Conservation (phyloP, 306 rosid species). For the Astragalus membranaceus region DNA sequence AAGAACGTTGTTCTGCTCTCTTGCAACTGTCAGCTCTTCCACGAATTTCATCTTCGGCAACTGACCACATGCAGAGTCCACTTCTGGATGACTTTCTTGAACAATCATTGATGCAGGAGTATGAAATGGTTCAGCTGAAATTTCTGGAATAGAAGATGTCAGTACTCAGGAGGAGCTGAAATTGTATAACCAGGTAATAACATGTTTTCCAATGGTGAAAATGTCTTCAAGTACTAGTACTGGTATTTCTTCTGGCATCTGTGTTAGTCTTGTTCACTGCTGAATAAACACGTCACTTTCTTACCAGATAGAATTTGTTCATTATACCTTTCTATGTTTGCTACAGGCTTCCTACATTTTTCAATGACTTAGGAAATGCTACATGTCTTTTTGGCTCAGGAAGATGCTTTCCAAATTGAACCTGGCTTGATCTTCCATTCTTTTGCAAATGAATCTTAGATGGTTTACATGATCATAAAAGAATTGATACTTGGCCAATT, state of each 20-base stretch:
- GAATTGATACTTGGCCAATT: conserved; percentile 7
- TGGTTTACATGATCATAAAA: background rate
- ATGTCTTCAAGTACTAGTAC: background rate
- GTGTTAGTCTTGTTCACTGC: conserved; percentile 6
- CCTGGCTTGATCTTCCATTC: conserved; percentile 14
- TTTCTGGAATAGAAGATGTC: conserved; percentile 35
- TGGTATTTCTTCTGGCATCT: conserved; percentile 6
- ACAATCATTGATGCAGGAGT: conserved; percentile 39
- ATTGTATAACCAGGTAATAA: conserved; percentile 63
- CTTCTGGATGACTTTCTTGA: conserved; percentile 60
- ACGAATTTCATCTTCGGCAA: conserved; percentile 50
- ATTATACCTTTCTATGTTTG: conserved; percentile 8
- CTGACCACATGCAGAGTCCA: conserved; percentile 48
- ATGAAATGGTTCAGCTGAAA: conserved; percentile 33
- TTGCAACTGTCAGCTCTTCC: conserved; percentile 70
- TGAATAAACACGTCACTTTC: background rate
- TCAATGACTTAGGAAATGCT: conserved; percentile 1
- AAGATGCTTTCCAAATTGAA: background rate
- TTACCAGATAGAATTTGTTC: background rate
- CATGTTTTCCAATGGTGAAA: background rate
- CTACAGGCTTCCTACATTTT: background rate
- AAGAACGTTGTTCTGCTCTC: conserved; percentile 53
- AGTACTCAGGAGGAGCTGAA: conserved; percentile 45
- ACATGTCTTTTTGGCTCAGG: conserved; percentile 6
- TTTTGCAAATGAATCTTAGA: background rate